A percentile compares a stretch with the other conserved stretches of the same genome.
These are phyloP conservation scores for Fusarium buxicola DNA, from an alignment of 2,329 filamentous ascomycete genomes.

Conservation along the genomic window DNA sequence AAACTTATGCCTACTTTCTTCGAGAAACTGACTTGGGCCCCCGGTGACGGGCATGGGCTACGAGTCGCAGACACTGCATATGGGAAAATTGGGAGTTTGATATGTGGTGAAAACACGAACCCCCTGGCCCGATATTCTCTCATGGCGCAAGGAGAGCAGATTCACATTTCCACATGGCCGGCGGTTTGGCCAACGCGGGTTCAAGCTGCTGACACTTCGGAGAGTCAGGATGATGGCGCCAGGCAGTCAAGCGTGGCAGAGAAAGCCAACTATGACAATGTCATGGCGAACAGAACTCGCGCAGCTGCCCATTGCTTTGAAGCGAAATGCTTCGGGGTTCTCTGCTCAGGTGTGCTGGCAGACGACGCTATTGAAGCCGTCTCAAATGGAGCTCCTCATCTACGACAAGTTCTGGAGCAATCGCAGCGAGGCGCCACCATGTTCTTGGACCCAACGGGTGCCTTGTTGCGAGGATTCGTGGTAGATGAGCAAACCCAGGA, in stretches of 20 bases:
- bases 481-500: conserved; percentile 40
- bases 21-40: conserved; percentile 66
- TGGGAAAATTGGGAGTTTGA: conserved; percentile 62
- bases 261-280: conserved; percentile 62
- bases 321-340: conserved; percentile 66
- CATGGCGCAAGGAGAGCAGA: conserved; percentile 66
- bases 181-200: conserved; percentile 63
- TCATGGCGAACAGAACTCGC: conserved; percentile 63
- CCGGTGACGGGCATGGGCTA: conserved; percentile 63
- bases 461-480: conserved; percentile 53
- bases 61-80: conserved; percentile 57
- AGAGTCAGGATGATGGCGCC: too few species aligned
- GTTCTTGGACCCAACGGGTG: conserved; percentile 64
- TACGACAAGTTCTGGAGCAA: conserved; percentile 50
- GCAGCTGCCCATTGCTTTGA: conserved; percentile 69
- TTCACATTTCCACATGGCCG: conserved; percentile 68
- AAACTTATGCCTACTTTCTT: conserved; percentile 68
- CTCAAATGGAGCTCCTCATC: conserved; percentile 44
- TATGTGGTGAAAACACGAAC: conserved; percentile 70
- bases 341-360: conserved; percentile 59
- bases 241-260: rapidly evolving
- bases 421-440: conserved; percentile 59
- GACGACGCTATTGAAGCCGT: conserved; percentile 53
- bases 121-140: conserved; percentile 63
- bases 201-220: too few species aligned